Percentiles rank a stretch among this genome's conserved stretches.
These are phyloP conservation scores for Malassezia yamatoensis DNA, from an alignment of 1,284 basidiomycete species.

Conservation along the genomic window DNA sequence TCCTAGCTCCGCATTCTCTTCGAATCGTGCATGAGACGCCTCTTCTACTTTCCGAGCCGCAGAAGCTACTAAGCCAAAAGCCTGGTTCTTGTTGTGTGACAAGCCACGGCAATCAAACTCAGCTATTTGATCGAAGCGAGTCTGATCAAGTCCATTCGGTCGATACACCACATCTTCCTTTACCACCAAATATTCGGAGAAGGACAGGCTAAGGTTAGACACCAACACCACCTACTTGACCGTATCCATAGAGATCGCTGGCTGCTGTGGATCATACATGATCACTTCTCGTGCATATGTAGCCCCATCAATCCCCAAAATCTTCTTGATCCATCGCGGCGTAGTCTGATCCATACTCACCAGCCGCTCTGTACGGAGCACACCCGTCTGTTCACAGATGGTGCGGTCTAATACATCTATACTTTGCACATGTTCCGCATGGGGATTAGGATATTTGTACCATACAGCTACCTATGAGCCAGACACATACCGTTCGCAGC, in stretches of 20 bases:
- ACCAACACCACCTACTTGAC: conserved; percentile 5
- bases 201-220: conserved; percentile 7
- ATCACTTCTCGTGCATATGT: conserved; percentile 10
- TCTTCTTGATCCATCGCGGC: conserved; percentile 15
- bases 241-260: conserved; percentile 3
- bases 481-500: conserved; percentile 9
- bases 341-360: conserved; percentile 14
- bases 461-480: conserved; percentile 11
- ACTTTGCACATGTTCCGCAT: conserved; percentile 16
- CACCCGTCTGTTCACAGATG: conserved; percentile 14
- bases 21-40: conserved; percentile 1
- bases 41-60: conserved; percentile 11
- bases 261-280: conserved; percentile 7
- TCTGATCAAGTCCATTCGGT: neutral
- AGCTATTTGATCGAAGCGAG: conserved; percentile 11
- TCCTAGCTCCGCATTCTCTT: conserved; percentile 11
- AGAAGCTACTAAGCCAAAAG: neutral
- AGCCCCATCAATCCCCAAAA: conserved; percentile 2
- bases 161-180: conserved; percentile 10
- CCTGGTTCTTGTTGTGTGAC: neutral
- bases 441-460: conserved; percentile 21
- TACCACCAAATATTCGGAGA: conserved; percentile 5
- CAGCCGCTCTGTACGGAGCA: conserved; percentile 16
- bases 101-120: conserved; percentile 12
- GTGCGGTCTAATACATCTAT: conserved; percentile 18